phyloP scores from a whole-genome alignment of 2,329 filamentous ascomycete genomes.

The Microdochium nivale region DNA sequence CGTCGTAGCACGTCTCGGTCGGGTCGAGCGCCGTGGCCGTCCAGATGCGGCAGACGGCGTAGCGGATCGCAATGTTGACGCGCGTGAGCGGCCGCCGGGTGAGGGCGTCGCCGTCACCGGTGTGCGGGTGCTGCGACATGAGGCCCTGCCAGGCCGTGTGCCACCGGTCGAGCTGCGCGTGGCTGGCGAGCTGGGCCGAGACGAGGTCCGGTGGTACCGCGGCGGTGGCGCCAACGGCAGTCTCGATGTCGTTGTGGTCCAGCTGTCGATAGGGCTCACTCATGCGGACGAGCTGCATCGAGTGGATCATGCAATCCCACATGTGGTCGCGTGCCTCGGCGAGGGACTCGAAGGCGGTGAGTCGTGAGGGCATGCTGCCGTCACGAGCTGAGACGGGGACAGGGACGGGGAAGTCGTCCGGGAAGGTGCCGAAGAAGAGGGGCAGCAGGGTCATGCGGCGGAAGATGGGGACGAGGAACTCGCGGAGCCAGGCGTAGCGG shows the following conservation, averaged over 20 bases:
- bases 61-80: background rate
- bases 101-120: constrained; percentile 3
- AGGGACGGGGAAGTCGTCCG: background rate
- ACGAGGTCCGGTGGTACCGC: background rate
- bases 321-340: background rate
- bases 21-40: background rate
- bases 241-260: constrained; percentile 18
- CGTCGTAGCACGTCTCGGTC: background rate
- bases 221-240: background rate
- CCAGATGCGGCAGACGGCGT: background rate
- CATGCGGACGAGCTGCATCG: background rate
- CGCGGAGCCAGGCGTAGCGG: background rate
- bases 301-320: background rate
- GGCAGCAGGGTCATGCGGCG: background rate
- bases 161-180: constrained; percentile 31
- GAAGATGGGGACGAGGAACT: background rate
- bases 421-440: background rate
- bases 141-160: constrained; percentile 24
- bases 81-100: background rate
- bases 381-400: background rate
- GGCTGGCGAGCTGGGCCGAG: background rate
- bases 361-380: background rate
- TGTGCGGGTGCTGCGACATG: constrained; percentile 5
- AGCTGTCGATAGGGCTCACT: background rate
- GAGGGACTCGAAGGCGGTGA: background rate